Conservation (phyloP, 441 rosid genomes). For the Manihot esculenta region DNA sequence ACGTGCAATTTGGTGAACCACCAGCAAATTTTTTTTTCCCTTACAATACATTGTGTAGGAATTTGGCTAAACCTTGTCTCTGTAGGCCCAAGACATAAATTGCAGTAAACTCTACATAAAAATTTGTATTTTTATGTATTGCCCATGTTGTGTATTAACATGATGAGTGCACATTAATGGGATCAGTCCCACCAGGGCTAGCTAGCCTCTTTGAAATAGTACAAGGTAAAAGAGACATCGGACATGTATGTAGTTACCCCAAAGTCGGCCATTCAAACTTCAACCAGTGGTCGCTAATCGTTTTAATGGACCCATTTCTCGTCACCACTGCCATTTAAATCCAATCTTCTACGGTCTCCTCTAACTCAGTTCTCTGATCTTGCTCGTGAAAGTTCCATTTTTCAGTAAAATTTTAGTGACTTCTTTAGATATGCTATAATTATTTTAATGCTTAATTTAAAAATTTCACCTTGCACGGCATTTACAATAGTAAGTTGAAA, state of each 20-base stretch:
- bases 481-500: too few relatives aligned
- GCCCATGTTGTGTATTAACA: too few relatives aligned
- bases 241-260: neutral
- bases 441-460: too few relatives aligned
- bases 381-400: neutral
- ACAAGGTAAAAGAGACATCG: neutral
- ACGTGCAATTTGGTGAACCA: neutral
- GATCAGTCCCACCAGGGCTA: neutral
- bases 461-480: too few relatives aligned
- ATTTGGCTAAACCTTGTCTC: too few relatives aligned
- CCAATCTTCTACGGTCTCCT: neutral
- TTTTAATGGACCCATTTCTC: slow-evolving; percentile 23
- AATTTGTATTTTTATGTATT: too few relatives aligned
- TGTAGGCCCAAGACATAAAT: too few relatives aligned
- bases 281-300: slow-evolving; percentile 17
- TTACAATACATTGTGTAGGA: too few relatives aligned
- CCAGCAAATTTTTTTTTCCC: neutral
- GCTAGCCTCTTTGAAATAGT: too few relatives aligned
- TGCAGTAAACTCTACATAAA: too few relatives aligned
- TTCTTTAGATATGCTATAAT: too few relatives aligned
- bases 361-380: neutral
- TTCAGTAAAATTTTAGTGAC: slow-evolving; percentile 2
- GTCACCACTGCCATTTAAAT: neutral
- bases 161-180: too few relatives aligned
- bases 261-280: neutral